Evolutionary conservation across 192 early-diverging fungal species (phyloP), one percentile per base, ranked within the genome.

Genomic region (Linnemannia elongata): DNA sequence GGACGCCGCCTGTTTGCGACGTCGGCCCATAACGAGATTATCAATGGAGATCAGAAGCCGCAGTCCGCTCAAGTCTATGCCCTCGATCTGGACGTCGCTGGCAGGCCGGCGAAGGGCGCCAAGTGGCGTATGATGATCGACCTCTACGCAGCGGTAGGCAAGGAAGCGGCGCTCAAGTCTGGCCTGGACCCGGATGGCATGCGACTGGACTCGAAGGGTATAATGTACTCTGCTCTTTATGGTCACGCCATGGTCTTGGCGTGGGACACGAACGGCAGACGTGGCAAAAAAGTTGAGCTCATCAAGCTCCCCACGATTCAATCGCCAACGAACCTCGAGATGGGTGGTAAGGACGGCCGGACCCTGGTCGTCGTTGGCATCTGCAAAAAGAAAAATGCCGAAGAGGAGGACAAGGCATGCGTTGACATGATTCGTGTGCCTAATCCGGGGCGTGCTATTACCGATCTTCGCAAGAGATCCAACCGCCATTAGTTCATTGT

Each of bases 41-140:
- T 76, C 75, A 38, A 44, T 42, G 75, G 75, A 42, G 0, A 1
- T 35, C 75, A 76, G 35, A 76, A 76, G 55, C 75, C 75, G 24
- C 75, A 76, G 75, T 76, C 75, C 35, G 75, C 75, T 39, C 75
- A 76, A 66, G 55, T 76, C 36, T 76, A 76, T 63, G 52, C 52
- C 52, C 75, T 76, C 57, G 75, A 76, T 76, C 36, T 76, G 75
- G 75, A 76, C 57, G 57, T 57, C 22, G 52, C 52, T 76, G 75
- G 75, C 9, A 35, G 57, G 57, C 75, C 75, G 22, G 39, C 55
- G 24, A 76, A 66, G 10, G 75, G 57, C 55, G 75, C 75, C 35
- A 76, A 76, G 75, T 76, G 75, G 75, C 75, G 57, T n/a, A 63
- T 76, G 75, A 44, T 76, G 75, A 76, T 76, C 57, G 75, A 76